phyloP scores from a whole-genome alignment of 2,329 filamentous ascomycete genomes.

The Stachybotrys chlorohalonatus region DNA sequence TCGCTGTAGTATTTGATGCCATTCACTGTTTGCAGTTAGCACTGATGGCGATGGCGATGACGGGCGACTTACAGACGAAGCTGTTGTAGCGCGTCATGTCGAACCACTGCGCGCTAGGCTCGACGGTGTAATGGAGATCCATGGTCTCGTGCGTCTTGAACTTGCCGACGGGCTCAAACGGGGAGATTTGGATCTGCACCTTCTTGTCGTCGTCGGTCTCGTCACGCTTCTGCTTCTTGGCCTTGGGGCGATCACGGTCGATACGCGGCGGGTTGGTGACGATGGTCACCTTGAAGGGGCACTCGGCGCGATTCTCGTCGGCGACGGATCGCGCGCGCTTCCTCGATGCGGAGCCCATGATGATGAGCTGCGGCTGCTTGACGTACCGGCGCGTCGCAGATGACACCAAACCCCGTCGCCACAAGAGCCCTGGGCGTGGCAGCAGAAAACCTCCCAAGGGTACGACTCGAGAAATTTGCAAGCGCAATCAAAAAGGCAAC shows the following conservation, averaged over 20 bases:
- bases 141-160: constrained; percentile 45
- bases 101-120: constrained; percentile 43
- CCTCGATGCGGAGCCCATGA: constrained; percentile 24
- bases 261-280: constrained; percentile 17
- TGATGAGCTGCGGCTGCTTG: neutral
- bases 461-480: neutral
- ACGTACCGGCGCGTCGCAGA: neutral
- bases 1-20: constrained; percentile 48
- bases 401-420: neutral
- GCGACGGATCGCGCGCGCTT: constrained; percentile 39
- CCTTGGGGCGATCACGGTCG: constrained; percentile 26
- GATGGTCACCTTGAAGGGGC: constrained; percentile 37
- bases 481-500: neutral
- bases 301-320: constrained; percentile 46
- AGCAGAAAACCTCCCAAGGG: neutral
- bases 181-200: constrained; percentile 41
- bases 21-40: constrained; percentile 33
- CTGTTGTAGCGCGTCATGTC: constrained; percentile 54
- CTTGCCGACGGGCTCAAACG: constrained; percentile 43
- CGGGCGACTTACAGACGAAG: constrained; percentile 43
- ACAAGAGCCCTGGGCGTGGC: neutral
- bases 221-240: constrained; percentile 39
- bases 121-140: constrained; percentile 46
- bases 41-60: constrained; percentile 8
- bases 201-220: constrained; percentile 35